Evolutionary conservation across 805 yeast species (phyloP).

Genomic region (Brettanomyces anomalus): DNA sequence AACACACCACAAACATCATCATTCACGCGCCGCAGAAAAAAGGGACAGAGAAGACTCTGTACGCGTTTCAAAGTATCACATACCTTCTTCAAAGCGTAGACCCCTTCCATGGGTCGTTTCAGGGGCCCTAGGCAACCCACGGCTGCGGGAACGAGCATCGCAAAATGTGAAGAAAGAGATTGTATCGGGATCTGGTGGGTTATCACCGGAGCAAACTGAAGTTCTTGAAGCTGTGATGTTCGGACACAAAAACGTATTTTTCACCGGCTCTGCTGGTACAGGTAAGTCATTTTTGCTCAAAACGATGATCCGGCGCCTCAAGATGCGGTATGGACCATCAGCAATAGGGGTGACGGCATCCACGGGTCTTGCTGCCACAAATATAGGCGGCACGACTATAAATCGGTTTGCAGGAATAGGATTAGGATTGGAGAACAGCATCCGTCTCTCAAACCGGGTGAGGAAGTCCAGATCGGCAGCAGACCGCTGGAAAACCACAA

Average conservation of each 20-base stretch:
- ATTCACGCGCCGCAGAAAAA: no score
- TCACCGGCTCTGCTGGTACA: conserved; percentile 83
- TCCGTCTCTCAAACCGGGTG: conserved; percentile 38
- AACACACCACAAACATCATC: no score
- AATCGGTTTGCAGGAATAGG: conserved; percentile 87
- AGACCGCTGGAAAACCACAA: conserved; percentile 56
- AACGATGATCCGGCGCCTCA: conserved; percentile 50
- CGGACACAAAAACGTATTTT: conserved; percentile 49
- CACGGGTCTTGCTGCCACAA: conserved; percentile 92
- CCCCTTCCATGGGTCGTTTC: conserved; percentile 2
- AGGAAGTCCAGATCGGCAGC: conserved; percentile 33
- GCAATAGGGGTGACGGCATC: conserved; percentile 87
- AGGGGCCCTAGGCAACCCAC: conserved; percentile 9
- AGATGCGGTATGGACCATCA: conserved; percentile 31
- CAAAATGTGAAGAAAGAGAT: not conserved
- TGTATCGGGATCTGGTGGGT: not conserved
- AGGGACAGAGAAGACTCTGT: no score
- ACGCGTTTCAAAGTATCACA: no score
- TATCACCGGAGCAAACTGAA: conserved; percentile 29
- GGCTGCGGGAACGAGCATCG: not conserved
- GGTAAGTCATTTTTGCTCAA: conserved; percentile 70
- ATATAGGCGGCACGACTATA: conserved; percentile 84
- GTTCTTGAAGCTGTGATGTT: conserved; percentile 45
- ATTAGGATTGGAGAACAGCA: conserved; percentile 48
- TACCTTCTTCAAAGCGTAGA: conserved; percentile 2